These are phyloP conservation scores for Cnidoscolus chayamansa DNA, from an alignment of 441 rosid species.

Conservation along the genomic window DNA sequence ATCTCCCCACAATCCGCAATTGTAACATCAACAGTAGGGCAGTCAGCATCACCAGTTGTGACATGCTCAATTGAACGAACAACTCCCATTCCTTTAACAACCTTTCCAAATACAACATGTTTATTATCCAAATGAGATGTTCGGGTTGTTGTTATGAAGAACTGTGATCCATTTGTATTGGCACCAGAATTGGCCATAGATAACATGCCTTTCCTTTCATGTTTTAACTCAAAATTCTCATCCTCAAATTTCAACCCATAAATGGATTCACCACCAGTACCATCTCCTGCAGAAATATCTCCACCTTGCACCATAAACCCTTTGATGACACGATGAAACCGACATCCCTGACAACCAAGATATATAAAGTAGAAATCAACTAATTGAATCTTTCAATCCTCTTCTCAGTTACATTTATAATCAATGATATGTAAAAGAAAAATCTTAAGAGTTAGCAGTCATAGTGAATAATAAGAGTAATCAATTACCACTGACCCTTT, in stretches of 20 bases:
- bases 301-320: constrained; percentile 97
- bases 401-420: not conserved
- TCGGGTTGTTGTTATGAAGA: constrained; percentile 84
- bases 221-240: constrained; percentile 86
- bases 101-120: constrained; percentile 91
- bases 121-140: constrained; percentile 88
- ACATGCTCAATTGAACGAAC: constrained; percentile 84
- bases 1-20: constrained; percentile 78
- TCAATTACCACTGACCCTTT: not conserved
- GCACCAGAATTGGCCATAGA: constrained; percentile 92
- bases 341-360: constrained; percentile 55
- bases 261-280: constrained; percentile 91
- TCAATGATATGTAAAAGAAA: not conserved
- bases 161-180: constrained; percentile 88
- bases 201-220: constrained; percentile 91
- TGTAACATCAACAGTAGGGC: constrained; percentile 53
- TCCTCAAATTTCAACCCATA: constrained; percentile 87
- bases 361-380: constrained; percentile 3
- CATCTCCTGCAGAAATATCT: constrained; percentile 84
- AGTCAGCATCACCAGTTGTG: constrained; percentile 43
- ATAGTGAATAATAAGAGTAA: not conserved
- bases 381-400: not conserved
- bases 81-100: constrained; percentile 89
- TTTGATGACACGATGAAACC: constrained; percentile 79
- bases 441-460: too few species aligned